Evolutionary conservation across 768 basidiomycete genomes (phyloP), one percentile per base, ranked within the genome.

Genomic region (Tulasnella sp.): DNA sequence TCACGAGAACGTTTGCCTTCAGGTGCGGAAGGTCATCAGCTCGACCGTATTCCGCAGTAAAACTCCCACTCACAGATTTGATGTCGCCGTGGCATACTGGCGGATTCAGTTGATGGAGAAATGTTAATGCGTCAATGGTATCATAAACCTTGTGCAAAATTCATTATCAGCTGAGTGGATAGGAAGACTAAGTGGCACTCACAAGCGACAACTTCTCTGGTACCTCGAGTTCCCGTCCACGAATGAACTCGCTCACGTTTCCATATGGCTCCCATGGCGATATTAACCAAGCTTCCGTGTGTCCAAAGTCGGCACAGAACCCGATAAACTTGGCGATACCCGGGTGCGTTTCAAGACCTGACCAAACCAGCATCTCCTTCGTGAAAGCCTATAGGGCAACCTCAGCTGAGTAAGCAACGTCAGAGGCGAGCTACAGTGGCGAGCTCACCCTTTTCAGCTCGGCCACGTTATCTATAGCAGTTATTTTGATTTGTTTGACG

Each of bases 1-100:
- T 57, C 13, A 75, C 37, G 44, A 75, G 29, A 15, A 75, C 74
- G 46, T 75, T 75, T 26, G 51, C 74, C 74, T 75, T n/a, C 10
- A 13, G 46, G 9, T n/a, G n/a, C 15, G 35, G 11, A 67, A 3
- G 4, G 7, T 35, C 6, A 32, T 26, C 61, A 67, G 61, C 1
- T 35, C 11, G 26, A 15, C 3, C 0, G 10, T 10, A 2, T 2
- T 6, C 32, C 4, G 26, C 13, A 0, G 7, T 1, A 26, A 13
- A 67, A 67, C 11, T 29, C 23, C 26, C 26, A 13, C 61, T 67
- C 26, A 67, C 61, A 15, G 61, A 67, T 67, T 67, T 67, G 61
- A 67, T 35, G 32, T 67, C 61, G 9, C 61, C 61, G 29, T 67
- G 61, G 61, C 61, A 67, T 10, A 67, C 32, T 29, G 61, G 61